These are phyloP conservation scores for Pichia exigua DNA, from an alignment of 805 yeast genomes.

Conservation along the genomic window DNA sequence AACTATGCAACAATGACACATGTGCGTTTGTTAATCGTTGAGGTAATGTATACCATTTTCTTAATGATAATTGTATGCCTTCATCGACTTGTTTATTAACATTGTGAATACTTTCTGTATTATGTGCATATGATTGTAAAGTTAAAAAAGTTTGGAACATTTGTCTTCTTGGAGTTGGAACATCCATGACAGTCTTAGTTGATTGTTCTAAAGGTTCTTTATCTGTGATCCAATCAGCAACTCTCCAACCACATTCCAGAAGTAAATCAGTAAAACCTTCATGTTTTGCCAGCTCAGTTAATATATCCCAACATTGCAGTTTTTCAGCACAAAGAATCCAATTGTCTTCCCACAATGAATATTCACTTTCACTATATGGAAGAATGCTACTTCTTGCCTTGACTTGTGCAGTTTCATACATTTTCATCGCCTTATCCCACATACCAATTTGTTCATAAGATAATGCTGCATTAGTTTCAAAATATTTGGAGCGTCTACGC, in stretches of 20 bases:
- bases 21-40: conserved; percentile 71
- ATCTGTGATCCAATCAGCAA: conserved; percentile 96
- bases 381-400: conserved; percentile 92
- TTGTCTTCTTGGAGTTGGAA: conserved; percentile 95
- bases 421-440: conserved; percentile 89
- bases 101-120: conserved; percentile 77
- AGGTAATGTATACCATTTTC: conserved; percentile 92
- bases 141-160: conserved; percentile 91
- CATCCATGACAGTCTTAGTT: conserved; percentile 95
- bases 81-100: conserved; percentile 86
- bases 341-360: conserved; percentile 95
- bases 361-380: conserved; percentile 93
- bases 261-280: conserved; percentile 94
- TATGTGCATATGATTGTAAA: conserved; percentile 88
- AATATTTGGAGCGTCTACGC: conserved; percentile 93
- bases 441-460: conserved; percentile 92
- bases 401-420: conserved; percentile 94
- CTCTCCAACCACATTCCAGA: conserved; percentile 99
- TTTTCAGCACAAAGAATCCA: conserved; percentile 98
- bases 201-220: conserved; percentile 91
- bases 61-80: conserved; percentile 85
- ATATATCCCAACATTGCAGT: conserved; percentile 94
- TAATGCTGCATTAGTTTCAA: conserved; percentile 86
- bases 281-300: conserved; percentile 93
- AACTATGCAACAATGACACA: conserved; percentile 80